Percentiles rank a stretch among this genome's conserved stretches.
Conservation (phyloP, 148 eudicot genomes). For the Camellia japonica region DNA sequence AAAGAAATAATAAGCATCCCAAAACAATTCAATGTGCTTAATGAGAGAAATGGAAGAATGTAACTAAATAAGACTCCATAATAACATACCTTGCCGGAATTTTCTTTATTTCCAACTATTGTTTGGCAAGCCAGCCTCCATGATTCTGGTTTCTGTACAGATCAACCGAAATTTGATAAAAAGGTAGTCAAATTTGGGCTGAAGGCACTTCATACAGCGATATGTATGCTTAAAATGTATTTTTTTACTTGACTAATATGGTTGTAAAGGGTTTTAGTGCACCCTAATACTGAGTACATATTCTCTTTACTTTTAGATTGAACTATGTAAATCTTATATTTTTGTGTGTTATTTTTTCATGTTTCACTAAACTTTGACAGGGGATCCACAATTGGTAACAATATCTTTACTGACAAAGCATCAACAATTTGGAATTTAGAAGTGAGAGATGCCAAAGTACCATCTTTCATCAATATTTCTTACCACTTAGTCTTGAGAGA, state of each 20-base stretch:
- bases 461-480: not conserved
- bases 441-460: not conserved
- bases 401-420: not conserved
- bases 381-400: too few species aligned
- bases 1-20: not conserved
- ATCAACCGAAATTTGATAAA: not conserved
- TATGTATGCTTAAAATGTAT: not conserved
- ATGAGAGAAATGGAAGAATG: not conserved
- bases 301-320: too few species aligned
- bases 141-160: conserved; percentile 86
- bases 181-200: not conserved
- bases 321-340: too few species aligned
- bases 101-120: conserved; percentile 92
- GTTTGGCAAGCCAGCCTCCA: conserved; percentile 99
- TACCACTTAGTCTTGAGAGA: not conserved
- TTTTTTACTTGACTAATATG: not conserved
- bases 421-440: not conserved
- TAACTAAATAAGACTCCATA: not conserved
- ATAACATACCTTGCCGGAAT: conserved; percentile 77
- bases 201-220: not conserved
- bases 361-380: too few species aligned
- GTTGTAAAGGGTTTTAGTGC: too few species aligned
- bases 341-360: too few species aligned
- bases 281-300: too few species aligned
- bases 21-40: not conserved